Conservation (phyloP, 768 basidiomycete genomes). For the Trametes coccinea region DNA sequence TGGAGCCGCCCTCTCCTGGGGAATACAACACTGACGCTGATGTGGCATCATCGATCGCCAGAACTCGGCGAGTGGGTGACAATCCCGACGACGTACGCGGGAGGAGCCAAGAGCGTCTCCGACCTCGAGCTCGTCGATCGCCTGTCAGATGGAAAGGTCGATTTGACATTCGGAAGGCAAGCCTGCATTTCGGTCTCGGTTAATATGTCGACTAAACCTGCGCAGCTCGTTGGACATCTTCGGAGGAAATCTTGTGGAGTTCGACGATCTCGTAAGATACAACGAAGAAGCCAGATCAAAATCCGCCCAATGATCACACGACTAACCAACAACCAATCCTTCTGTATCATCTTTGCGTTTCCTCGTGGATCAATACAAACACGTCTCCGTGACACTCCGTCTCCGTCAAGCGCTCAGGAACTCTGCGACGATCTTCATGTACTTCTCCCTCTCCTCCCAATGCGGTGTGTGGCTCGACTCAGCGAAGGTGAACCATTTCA, state of each 20-base stretch:
- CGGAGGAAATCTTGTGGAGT: constrained; percentile 62
- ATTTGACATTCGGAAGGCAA: constrained; percentile 84
- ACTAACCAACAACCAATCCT: not conserved
- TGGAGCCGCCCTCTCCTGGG: not conserved
- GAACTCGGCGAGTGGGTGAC: constrained; percentile 89
- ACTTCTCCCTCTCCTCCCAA: constrained; percentile 44
- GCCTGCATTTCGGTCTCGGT: constrained; percentile 1
- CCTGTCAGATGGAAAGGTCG: constrained; percentile 81
- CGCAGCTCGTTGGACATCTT: constrained; percentile 67
- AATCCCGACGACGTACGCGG: constrained; percentile 95
- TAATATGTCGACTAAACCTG: not conserved
- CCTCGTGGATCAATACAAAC: not conserved
- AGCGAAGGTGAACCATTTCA: constrained; percentile 47
- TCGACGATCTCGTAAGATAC: constrained; percentile 50
- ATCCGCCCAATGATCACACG: not conserved
- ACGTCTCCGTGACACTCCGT: too few species aligned
- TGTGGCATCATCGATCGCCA: constrained; percentile 34
- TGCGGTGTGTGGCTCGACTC: constrained; percentile 47
- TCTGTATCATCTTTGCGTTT: not conserved
- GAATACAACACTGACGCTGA: not conserved
- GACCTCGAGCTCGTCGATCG: constrained; percentile 51
- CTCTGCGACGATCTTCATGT: constrained; percentile 37
- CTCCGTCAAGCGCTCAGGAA: constrained; percentile 30
- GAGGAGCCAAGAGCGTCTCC: constrained; percentile 78
- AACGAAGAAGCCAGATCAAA: constrained; percentile 8